A percentile compares a stretch with the other conserved stretches of the same genome.
Conservation (phyloP, 148 eudicot species). For the Chenopodium formosanum region DNA sequence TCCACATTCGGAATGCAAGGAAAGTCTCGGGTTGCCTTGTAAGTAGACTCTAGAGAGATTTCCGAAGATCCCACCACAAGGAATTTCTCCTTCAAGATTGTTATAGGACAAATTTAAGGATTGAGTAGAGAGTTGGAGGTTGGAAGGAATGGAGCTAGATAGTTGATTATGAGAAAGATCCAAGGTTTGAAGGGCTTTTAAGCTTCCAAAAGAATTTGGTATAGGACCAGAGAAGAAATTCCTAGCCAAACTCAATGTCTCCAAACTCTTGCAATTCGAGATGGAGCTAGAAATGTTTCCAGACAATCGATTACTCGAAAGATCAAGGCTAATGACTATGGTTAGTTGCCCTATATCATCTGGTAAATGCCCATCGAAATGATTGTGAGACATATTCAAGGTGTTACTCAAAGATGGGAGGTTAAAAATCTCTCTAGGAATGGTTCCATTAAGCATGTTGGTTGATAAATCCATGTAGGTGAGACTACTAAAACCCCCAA, state of each 20-base stretch:
- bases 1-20: conserved; percentile 21
- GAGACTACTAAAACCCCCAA: conserved; percentile 30
- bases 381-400: conserved; percentile 46
- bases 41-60: conserved; percentile 32
- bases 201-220: conserved; percentile 37
- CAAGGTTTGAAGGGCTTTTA: conserved; percentile 38
- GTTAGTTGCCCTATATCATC: conserved; percentile 34
- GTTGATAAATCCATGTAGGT: conserved; percentile 41
- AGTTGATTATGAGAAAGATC: conserved; percentile 52
- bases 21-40: conserved; percentile 47
- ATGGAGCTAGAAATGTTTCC: conserved; percentile 45
- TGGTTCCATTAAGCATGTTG: conserved; percentile 49
- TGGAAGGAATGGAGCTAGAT: conserved; percentile 38
- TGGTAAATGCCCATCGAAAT: conserved; percentile 46
- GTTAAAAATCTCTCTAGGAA: conserved; percentile 39
- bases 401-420: conserved; percentile 27
- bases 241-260: conserved; percentile 32
- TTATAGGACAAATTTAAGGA: conserved; percentile 50
- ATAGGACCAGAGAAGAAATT: conserved; percentile 45
- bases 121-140: conserved; percentile 29
- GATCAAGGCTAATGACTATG: conserved; percentile 30
- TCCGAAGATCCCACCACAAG: conserved; percentile 39
- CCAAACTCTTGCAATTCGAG: conserved; percentile 45
- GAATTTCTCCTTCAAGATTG: conserved; percentile 46
- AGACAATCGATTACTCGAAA: conserved; percentile 43